Base-by-base conservation (phyloP, 176 grass and related monocot species). In the Chrysopogon serrulatus region DNA sequence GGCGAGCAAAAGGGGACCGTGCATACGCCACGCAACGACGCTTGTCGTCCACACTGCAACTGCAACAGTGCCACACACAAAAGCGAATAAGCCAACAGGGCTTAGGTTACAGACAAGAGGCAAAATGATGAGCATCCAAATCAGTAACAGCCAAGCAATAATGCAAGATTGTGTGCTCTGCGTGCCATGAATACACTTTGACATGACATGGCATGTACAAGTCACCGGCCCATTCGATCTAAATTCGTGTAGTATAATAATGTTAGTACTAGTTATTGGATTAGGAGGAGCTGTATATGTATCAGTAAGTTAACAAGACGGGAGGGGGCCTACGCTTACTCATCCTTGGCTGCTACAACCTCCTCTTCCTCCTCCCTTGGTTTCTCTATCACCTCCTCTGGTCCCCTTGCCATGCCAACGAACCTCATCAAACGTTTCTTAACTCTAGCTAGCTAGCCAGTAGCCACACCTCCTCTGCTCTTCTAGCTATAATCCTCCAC, bases 381-480 rank as follows among this genome's bases (percentile, higher is more conserved):
- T 53, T 51, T 74, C 28, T 49, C 71, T 17, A 13, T 31, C 43
- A 3, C 77, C 26, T 21, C 27, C 10, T 26, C 36, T 71, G 65
- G 66, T 64, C 76, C 84, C 67, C n/a, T 5, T 66, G 11, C 33
- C 44, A 17, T 42, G 63, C 42, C 40, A 24, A 36, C 66, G 41
- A 34, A 24, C 68, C 67, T 53, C 76, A 49, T 83, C 81, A 79
- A 79, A n/a, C 4, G 26, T 41, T 65, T 51, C 54, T 63, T 79
- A 79, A 79, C 65, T 85, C 27, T 64, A 27, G 14, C 33, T 61
- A 47, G 68, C 71, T 21, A 19, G 32, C 24, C n/a, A 33, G 6
- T 6, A 79, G 61, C 78, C 65, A 67, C 30, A 80, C 18, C 30
- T 67, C 39, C 43, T 79, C 74, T 61, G 27, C 40, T 78, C 14